A percentile compares a stretch with the other conserved stretches of the same genome.
Conservation (phyloP, 2,329 filamentous ascomycete genomes). For the Aspergillus quadricinctus region DNA sequence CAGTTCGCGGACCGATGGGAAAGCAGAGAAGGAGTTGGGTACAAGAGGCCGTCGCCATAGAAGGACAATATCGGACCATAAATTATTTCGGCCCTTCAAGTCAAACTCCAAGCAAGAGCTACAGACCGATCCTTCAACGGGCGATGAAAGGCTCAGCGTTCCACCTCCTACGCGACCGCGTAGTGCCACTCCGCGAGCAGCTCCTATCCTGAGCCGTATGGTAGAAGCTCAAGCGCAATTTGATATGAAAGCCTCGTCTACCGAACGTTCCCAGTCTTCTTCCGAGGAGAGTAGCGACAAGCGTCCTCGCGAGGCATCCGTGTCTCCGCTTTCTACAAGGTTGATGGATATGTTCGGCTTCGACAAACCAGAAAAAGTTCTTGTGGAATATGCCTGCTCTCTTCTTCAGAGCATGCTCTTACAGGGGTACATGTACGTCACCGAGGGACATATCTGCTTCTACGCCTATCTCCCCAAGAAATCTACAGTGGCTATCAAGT, state of each 20-base stretch:
- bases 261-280: conserved; percentile 17
- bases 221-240: conserved; percentile 66
- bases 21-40: conserved; percentile 5
- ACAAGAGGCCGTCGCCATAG: conserved; percentile 47
- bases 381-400: conserved; percentile 91
- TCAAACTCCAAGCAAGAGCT: conserved; percentile 38
- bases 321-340: conserved; percentile 62
- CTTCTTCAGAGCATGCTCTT: conserved; percentile 85
- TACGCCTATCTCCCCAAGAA: conserved; percentile 97
- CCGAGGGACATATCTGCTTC: conserved; percentile 87
- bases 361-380: conserved; percentile 73
- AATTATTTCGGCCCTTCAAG: conserved; percentile 57
- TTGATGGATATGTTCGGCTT: conserved; percentile 85
- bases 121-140: conserved; percentile 12
- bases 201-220: conserved; percentile 74
- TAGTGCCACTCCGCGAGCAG: conserved; percentile 47
- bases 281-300: conserved; percentile 44
- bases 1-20: not conserved
- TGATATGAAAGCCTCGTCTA: conserved; percentile 19
- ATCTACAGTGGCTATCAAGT: conserved; percentile 72
- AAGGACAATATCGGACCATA: conserved; percentile 61
- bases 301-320: conserved; percentile 41
- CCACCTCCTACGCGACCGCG: conserved; percentile 24
- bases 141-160: conserved; percentile 13
- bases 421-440: conserved; percentile 95